Evolutionary conservation across 306 rosid genomes (phyloP).

Genomic region (Quercus ilex): DNA sequence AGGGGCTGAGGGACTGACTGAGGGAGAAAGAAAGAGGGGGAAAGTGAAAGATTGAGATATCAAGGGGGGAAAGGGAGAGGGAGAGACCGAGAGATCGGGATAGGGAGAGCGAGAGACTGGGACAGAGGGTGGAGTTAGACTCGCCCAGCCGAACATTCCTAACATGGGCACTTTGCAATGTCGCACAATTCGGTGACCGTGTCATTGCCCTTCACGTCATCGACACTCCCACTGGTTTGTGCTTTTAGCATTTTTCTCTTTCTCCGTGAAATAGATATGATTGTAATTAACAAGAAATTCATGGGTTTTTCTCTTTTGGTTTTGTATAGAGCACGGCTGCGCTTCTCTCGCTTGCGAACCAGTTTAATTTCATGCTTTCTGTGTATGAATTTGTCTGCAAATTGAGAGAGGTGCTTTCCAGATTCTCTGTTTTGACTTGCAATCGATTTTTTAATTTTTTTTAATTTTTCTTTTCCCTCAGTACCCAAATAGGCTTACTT

Average conservation of each 20-base stretch:
- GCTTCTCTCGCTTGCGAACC: slow-evolving; percentile 65
- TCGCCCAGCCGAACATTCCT: slow-evolving; percentile 66
- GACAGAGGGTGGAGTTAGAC: slow-evolving; percentile 54
- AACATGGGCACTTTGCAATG: slow-evolving; percentile 89
- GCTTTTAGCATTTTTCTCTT: too few relatives aligned
- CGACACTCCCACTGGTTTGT: slow-evolving; percentile 43
- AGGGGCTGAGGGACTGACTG: too few relatives aligned
- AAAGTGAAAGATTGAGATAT: too few relatives aligned
- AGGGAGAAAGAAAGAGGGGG: too few relatives aligned
- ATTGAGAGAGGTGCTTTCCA: slow-evolving; percentile 62
- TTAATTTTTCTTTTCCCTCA: neutral
- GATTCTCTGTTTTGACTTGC: slow-evolving; percentile 5
- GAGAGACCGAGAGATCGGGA: too few relatives aligned
- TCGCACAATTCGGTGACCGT: slow-evolving; percentile 70
- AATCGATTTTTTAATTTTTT: neutral
- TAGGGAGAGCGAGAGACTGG: slow-evolving; percentile 25
- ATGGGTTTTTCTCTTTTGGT: neutral
- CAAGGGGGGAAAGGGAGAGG: too few relatives aligned
- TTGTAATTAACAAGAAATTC: neutral
- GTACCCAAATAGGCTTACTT: neutral
- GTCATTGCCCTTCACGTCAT: slow-evolving; percentile 86
- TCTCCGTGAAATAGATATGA: neutral
- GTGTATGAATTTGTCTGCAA: slow-evolving; percentile 85
- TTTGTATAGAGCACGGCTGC: slow-evolving; percentile 56
- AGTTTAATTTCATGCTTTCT: slow-evolving; percentile 70